These are phyloP conservation scores for Tolypocladium album DNA, from an alignment of 2,329 filamentous ascomycete species.

Conservation along the genomic window DNA sequence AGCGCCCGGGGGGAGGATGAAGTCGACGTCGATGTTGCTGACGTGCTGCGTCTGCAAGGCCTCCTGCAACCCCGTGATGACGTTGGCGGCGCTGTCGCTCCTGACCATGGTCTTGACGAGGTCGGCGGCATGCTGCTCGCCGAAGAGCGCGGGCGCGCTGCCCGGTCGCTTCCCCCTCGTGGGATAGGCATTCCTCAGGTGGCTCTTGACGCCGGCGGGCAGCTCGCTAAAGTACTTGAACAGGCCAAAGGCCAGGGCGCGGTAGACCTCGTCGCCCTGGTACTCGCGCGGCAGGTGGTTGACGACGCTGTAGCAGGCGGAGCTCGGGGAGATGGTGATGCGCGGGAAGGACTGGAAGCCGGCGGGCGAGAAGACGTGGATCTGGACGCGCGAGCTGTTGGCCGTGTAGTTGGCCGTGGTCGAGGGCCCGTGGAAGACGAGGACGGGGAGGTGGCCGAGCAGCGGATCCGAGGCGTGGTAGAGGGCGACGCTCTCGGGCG, in stretches of 20 bases:
- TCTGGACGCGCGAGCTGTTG: conserved; percentile 87
- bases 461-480: conserved; percentile 83
- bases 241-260: conserved; percentile 82
- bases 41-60: conserved; percentile 74
- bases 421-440: conserved; percentile 87
- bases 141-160: conserved; percentile 62
- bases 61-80: conserved; percentile 61
- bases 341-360: conserved; percentile 85
- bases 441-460: conserved; percentile 67
- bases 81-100: conserved; percentile 65
- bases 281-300: conserved; percentile 83
- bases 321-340: conserved; percentile 86
- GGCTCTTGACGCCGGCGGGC: conserved; percentile 61
- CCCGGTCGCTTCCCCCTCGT: conserved; percentile 47
- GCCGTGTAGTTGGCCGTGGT: conserved; percentile 78
- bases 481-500: conserved; percentile 71
- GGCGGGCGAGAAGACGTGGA: conserved; percentile 82
- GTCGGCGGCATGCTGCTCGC: conserved; percentile 86
- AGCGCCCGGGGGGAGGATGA: conserved; percentile 70
- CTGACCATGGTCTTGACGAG: conserved; percentile 75
- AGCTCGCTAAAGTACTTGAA: conserved; percentile 92
- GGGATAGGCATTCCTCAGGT: conserved; percentile 50
- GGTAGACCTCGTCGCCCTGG: conserved; percentile 88
- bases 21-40: conserved; percentile 77
- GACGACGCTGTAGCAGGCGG: conserved; percentile 82